These are phyloP conservation scores for Cryptococcus depauperatus DNA, from an alignment of 1,284 basidiomycete species.

Conservation along the genomic window DNA sequence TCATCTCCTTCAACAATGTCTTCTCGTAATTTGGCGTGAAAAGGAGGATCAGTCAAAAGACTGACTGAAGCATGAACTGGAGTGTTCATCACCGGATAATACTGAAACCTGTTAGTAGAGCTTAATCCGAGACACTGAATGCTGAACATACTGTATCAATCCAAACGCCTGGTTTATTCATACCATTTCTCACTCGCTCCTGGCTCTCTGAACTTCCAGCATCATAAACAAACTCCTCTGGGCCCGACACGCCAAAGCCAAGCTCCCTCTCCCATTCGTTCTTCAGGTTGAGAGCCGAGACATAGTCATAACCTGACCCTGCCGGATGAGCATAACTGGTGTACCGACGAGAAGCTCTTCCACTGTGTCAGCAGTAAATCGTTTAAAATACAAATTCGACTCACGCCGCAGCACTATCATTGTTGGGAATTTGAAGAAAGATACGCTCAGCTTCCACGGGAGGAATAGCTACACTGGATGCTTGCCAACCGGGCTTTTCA, in stretches of 20 bases:
- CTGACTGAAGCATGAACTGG: constrained; percentile 51
- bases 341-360: constrained; percentile 34
- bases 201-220: constrained; percentile 38
- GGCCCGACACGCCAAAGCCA: constrained; percentile 34
- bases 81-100: constrained; percentile 75
- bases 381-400: constrained; percentile 4
- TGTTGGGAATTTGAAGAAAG: constrained; percentile 38
- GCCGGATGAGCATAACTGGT: constrained; percentile 40
- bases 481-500: too few relatives aligned
- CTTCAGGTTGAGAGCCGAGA: constrained; percentile 42
- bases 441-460: constrained; percentile 38
- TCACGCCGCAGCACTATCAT: constrained; percentile 34
- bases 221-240: constrained; percentile 39
- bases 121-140: not conserved
- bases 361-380: not conserved
- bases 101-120: constrained; percentile 34
- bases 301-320: constrained; percentile 41
- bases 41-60: constrained; percentile 32
- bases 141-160: constrained; percentile 38
- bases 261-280: constrained; percentile 42
- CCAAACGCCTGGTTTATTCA: constrained; percentile 38
- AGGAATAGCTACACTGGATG: too few relatives aligned
- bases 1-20: constrained; percentile 47
- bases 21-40: constrained; percentile 48
- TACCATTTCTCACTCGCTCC: constrained; percentile 23